phyloP scores from a whole-genome alignment of 1,284 basidiomycete species.

The Marasmius oreades region DNA sequence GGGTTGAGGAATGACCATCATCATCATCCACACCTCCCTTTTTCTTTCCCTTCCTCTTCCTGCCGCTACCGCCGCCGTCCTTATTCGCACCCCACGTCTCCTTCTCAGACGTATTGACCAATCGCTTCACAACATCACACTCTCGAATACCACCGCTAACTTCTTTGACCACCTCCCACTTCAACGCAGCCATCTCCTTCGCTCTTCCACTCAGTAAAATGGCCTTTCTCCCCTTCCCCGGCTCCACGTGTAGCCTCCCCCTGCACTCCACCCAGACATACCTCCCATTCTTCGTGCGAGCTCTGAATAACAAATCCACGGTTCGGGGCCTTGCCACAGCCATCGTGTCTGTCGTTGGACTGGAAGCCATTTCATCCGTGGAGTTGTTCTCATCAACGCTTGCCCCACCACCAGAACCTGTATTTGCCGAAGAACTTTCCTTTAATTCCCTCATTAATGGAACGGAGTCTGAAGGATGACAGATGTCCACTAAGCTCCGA shows the following conservation, averaged over 20 bases:
- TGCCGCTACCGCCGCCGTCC: neutral
- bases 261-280: conserved; percentile 87
- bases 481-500: conserved; percentile 72
- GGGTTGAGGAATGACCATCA: neutral
- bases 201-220: conserved; percentile 80
- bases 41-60: conserved; percentile 8
- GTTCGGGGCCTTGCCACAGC: conserved; percentile 8
- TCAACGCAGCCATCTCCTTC: conserved; percentile 60
- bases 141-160: conserved; percentile 41
- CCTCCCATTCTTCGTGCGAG: conserved; percentile 56
- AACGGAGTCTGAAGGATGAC: conserved; percentile 87
- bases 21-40: conserved; percentile 17
- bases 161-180: conserved; percentile 53
- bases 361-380: neutral
- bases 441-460: conserved; percentile 93
- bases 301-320: conserved; percentile 65
- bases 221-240: conserved; percentile 87
- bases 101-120: conserved; percentile 1
- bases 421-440: conserved; percentile 53
- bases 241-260: conserved; percentile 84
- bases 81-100: neutral
- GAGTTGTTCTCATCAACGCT: neutral
- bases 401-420: conserved; percentile 13
- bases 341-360: neutral
- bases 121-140: conserved; percentile 7